phyloP scores from a whole-genome alignment of 345 rosid species.

The Aquilaria sinensis region DNA sequence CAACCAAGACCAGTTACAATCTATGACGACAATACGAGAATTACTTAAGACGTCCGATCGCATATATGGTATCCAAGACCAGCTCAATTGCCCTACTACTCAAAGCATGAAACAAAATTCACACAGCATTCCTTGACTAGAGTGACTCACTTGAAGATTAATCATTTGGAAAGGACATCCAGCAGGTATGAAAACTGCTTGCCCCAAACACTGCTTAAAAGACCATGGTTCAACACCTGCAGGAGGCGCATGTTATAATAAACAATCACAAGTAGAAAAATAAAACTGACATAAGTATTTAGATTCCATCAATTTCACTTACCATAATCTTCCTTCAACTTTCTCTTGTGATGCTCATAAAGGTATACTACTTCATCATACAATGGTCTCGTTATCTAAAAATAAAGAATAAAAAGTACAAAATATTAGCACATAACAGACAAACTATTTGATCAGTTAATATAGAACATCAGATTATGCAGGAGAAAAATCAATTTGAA shows the following conservation, averaged over 20 bases:
- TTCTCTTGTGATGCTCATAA: slow-evolving; percentile 48
- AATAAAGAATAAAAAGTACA: slow-evolving; percentile 2
- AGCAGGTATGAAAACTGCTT: slow-evolving; percentile 91
- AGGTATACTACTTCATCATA: slow-evolving; percentile 61
- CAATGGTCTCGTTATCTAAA: slow-evolving; percentile 54
- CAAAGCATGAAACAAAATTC: neutral
- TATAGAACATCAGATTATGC: too few relatives aligned
- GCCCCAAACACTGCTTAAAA: slow-evolving; percentile 67
- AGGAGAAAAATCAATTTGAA: neutral
- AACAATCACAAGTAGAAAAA: neutral
- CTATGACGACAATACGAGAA: too few relatives aligned
- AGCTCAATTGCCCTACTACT: neutral
- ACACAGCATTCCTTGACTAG: slow-evolving; percentile 2
- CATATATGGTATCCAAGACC: neutral
- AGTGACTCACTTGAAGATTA: slow-evolving; percentile 58
- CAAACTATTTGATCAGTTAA: too few relatives aligned
- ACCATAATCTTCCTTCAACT: slow-evolving; percentile 80
- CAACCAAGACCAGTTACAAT: too few relatives aligned
- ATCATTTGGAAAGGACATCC: slow-evolving; percentile 90
- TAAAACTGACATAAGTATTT: neutral
- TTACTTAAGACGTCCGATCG: too few relatives aligned
- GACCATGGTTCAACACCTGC: slow-evolving; percentile 97
- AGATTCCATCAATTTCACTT: slow-evolving; percentile 18
- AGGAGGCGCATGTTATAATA: slow-evolving; percentile 2
- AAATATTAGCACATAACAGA: too few relatives aligned